Evolutionary conservation across 768 basidiomycete species (phyloP).

Genomic region (Coprinopsis cinerea): DNA sequence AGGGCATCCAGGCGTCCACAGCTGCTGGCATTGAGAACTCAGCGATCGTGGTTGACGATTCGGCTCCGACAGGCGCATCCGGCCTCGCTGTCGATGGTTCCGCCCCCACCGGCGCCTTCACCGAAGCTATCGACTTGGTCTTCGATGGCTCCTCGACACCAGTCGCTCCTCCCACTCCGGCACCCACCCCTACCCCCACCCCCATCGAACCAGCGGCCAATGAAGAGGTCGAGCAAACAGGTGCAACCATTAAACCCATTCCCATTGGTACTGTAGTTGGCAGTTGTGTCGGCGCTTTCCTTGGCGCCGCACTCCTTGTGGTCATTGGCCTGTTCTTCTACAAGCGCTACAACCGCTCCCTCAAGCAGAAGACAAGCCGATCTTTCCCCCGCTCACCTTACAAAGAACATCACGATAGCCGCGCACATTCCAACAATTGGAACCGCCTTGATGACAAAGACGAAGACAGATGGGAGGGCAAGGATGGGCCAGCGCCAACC

Average conservation of each 20-base stretch:
- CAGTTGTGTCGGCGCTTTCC: conserved; percentile 57
- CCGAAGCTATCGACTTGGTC: neutral
- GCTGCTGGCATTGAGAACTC: conserved; percentile 14
- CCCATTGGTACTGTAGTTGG: conserved; percentile 53
- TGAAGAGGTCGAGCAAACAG: conserved; percentile 17
- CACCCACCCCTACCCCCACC: too few species aligned
- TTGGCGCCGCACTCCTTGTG: conserved; percentile 44
- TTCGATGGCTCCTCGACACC: neutral
- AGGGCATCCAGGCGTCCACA: conserved; percentile 11
- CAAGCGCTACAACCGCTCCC: conserved; percentile 40
- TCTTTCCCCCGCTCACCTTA: conserved; percentile 23
- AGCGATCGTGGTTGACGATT: conserved; percentile 12
- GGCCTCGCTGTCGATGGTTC: conserved; percentile 15
- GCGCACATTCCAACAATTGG: conserved; percentile 47
- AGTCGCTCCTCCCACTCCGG: too few species aligned
- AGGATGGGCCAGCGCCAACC: conserved; percentile 19
- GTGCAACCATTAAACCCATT: conserved; percentile 25
- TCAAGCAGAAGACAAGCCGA: conserved; percentile 26
- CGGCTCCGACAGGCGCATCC: conserved; percentile 12
- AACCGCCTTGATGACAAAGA: conserved; percentile 46
- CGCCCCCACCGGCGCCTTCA: conserved; percentile 8
- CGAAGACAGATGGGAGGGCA: conserved; percentile 43
- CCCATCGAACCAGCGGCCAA: conserved; percentile 12
- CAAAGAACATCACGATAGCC: conserved; percentile 23
- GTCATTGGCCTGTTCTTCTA: conserved; percentile 51